phyloP scores from a whole-genome alignment of 2,329 filamentous ascomycete genomes.

The Herpotrichia juniperi region DNA sequence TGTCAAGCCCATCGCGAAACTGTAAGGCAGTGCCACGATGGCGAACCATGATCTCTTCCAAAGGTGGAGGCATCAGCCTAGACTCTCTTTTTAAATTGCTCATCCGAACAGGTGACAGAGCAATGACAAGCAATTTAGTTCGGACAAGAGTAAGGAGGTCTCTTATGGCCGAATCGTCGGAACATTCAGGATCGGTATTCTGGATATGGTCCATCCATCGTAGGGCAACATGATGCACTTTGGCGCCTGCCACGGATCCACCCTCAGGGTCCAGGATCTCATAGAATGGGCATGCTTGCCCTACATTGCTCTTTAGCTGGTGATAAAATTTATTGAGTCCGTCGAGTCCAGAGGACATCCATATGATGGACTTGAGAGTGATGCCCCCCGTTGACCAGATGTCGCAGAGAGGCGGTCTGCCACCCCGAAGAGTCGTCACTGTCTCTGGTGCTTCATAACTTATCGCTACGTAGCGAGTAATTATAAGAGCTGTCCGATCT shows the following conservation, averaged over 20 bases:
- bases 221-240: constrained; percentile 7
- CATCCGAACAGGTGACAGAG: constrained; percentile 2
- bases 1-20: constrained; percentile 15
- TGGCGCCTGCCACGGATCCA: not conserved
- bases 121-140: constrained; percentile 9
- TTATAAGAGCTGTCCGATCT: too few species aligned
- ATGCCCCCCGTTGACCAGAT: too few species aligned
- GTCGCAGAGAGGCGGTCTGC: too few species aligned
- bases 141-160: constrained; percentile 9
- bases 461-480: too few species aligned
- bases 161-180: constrained; percentile 11
- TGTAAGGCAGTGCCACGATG: constrained; percentile 19
- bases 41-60: not conserved
- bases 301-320: not conserved
- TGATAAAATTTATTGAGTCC: too few species aligned
- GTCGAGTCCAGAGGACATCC: too few species aligned
- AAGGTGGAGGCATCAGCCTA: not conserved
- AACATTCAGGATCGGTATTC: constrained; percentile 11
- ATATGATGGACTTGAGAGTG: too few species aligned
- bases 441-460: too few species aligned
- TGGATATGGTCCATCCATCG: constrained; percentile 14
- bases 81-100: constrained; percentile 4
- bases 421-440: too few species aligned
- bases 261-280: not conserved
- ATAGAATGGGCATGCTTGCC: constrained; percentile 6